A percentile compares a stretch with the other conserved stretches of the same genome.
Evolutionary conservation across 805 yeast genomes (phyloP).

Genomic region (Candida manassasensis): DNA sequence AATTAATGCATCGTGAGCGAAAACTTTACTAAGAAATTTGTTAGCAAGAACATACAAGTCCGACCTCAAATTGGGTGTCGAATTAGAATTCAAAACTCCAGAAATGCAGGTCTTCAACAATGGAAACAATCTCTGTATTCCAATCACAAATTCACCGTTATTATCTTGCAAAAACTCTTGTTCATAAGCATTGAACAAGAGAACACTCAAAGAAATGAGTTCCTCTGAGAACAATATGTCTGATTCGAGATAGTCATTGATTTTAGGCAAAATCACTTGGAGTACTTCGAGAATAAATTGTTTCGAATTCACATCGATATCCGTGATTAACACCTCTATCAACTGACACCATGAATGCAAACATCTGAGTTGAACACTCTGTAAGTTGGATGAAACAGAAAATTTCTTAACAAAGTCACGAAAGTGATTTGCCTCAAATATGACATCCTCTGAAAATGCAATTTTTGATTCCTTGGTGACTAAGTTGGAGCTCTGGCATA

Average conservation of each 20-base stretch:
- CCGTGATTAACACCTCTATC: slow-evolving; percentile 67
- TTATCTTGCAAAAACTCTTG: slow-evolving; percentile 15
- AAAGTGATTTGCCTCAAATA: slow-evolving; percentile 23
- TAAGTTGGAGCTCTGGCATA: slow-evolving; percentile 18
- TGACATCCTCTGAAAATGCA: slow-evolving; percentile 21
- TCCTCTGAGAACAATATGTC: slow-evolving; percentile 70
- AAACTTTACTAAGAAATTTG: slow-evolving; percentile 53
- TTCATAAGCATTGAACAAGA: slow-evolving; percentile 61
- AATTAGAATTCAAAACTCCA: slow-evolving; percentile 67
- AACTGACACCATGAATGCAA: slow-evolving; percentile 82
- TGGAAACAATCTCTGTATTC: slow-evolving; percentile 53
- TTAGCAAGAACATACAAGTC: slow-evolving; percentile 74
- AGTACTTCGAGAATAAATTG: slow-evolving; percentile 72
- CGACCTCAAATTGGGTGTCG: slow-evolving; percentile 65
- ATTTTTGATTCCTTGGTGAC: slow-evolving; percentile 16
- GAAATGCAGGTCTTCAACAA: slow-evolving; percentile 69
- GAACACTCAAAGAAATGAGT: slow-evolving; percentile 68
- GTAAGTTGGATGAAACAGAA: slow-evolving; percentile 43
- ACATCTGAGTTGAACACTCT: slow-evolving; percentile 51
- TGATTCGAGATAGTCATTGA: slow-evolving; percentile 66
- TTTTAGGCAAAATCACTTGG: slow-evolving; percentile 69
- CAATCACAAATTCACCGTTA: slow-evolving; percentile 16
- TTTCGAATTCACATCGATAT: slow-evolving; percentile 42
- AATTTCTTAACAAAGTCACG: slow-evolving; percentile 40
- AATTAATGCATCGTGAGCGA: slow-evolving; percentile 37